Conservation (phyloP, 106 monocot species). For the Allium cepa region DNA sequence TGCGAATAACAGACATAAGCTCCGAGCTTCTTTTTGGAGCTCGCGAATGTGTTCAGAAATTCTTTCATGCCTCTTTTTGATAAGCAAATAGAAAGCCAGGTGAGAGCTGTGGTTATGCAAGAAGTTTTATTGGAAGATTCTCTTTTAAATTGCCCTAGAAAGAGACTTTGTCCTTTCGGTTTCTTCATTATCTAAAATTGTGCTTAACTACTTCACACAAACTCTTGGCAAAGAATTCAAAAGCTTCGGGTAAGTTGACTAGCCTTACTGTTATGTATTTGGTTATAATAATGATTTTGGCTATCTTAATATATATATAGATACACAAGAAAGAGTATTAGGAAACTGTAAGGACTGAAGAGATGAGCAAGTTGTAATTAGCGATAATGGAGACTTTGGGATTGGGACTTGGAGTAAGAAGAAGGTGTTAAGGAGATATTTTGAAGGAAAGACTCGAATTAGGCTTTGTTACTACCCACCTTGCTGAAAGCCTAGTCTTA, state of each 20-base stretch:
- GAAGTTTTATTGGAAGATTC: conserved; percentile 88
- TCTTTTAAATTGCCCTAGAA: conserved; percentile 84
- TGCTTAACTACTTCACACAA: conserved; percentile 33
- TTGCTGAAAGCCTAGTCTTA: conserved; percentile 58
- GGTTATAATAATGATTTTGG: background rate
- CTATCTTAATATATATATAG: background rate
- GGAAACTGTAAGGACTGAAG: conserved; percentile 39
- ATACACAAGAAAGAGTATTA: conserved; percentile 48
- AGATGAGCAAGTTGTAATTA: conserved; percentile 56
- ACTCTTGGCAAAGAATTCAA: conserved; percentile 35
- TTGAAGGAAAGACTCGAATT: conserved; percentile 75
- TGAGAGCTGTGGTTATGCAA: conserved; percentile 87
- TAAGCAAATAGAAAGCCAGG: conserved; percentile 55
- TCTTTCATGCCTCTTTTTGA: conserved; percentile 70
- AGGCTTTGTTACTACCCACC: conserved; percentile 81
- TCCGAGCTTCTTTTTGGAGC: conserved; percentile 40
- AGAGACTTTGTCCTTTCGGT: conserved; percentile 73
- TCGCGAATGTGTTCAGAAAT: conserved; percentile 40
- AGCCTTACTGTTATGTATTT: no score
- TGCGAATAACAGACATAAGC: conserved; percentile 11
- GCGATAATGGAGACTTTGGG: conserved; percentile 78
- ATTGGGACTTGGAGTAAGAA: conserved; percentile 41
- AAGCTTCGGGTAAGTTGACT: conserved; percentile 24
- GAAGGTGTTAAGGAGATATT: conserved; percentile 26
- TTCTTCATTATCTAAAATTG: conserved; percentile 18